Conservation (phyloP, 192 early-diverging fungal genomes). For the Tieghemiomyces parasiticus region DNA sequence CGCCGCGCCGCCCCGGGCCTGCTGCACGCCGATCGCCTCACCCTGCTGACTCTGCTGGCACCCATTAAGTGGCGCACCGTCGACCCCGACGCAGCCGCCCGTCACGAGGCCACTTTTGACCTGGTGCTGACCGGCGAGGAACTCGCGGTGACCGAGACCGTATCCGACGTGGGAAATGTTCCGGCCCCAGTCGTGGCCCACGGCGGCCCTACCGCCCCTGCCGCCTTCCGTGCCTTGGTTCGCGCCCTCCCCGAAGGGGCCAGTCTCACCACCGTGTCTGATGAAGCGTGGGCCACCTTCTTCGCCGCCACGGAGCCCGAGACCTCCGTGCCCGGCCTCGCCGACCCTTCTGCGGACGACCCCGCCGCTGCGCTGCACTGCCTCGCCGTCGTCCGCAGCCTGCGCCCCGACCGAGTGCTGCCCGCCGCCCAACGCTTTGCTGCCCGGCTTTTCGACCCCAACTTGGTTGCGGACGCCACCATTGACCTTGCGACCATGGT, state of each 20-base stretch:
- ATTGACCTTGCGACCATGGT: slow-evolving; percentile 57
- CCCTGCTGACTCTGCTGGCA: slow-evolving; percentile 72
- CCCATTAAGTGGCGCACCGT: slow-evolving; percentile 65
- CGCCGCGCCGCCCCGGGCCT: slow-evolving; percentile 66
- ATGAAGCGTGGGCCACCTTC: slow-evolving; percentile 17
- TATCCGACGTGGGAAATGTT: not conserved
- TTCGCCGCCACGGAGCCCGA: slow-evolving; percentile 17
- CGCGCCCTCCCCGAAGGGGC: slow-evolving; percentile 8
- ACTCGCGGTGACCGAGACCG: slow-evolving; percentile 13
- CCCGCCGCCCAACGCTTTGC: slow-evolving; percentile 54
- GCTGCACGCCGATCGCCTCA: slow-evolving; percentile 82
- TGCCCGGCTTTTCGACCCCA: slow-evolving; percentile 46
- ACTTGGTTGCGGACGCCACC: slow-evolving; percentile 39
- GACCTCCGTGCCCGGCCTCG: slow-evolving; percentile 15
- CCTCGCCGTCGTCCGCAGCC: slow-evolving; percentile 63
- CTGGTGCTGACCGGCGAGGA: slow-evolving; percentile 49
- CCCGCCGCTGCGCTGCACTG: slow-evolving; percentile 44
- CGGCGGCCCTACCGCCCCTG: not conserved
- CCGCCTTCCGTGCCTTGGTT: slow-evolving; percentile 3
- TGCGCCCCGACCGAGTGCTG: slow-evolving; percentile 83
- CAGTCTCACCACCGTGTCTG: slow-evolving; percentile 12
- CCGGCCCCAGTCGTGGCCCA: not conserved
- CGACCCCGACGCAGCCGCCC: not conserved
- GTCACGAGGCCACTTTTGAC: slow-evolving; percentile 52
- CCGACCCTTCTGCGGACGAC: slow-evolving; percentile 11